Conservation (phyloP, 352 stramenopile genomes). For the Saprolegnia parasitica region DNA sequence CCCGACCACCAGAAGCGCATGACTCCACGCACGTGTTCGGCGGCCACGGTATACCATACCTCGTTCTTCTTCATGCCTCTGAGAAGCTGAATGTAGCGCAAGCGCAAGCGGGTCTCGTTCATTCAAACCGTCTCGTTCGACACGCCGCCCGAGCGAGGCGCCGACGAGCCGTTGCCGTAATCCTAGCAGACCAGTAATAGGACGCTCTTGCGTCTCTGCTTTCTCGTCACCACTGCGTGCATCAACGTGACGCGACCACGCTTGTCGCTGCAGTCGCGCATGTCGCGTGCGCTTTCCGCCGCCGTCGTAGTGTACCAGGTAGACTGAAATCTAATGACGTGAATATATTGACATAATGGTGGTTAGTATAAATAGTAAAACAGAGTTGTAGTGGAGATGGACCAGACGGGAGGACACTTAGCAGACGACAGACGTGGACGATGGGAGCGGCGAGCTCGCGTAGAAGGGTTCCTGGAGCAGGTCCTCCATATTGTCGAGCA, state of each 20-base stretch:
- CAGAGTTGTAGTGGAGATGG: neutral
- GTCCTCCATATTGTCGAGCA: conserved; percentile 12
- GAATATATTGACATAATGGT: neutral
- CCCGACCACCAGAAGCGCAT: conserved; percentile 19
- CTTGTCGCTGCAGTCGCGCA: no score
- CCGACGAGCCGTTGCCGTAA: no score
- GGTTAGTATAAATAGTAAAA: conserved; percentile 12
- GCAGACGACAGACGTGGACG: neutral
- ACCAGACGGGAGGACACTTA: conserved; percentile 8
- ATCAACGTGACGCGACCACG: no score
- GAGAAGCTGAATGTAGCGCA: conserved; percentile 34
- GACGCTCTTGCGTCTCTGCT: no score
- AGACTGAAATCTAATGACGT: no score
- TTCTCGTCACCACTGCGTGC: no score
- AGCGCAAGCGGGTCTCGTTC: conserved; percentile 85
- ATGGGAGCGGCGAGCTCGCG: neutral
- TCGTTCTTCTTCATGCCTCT: neutral
- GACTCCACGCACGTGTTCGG: conserved; percentile 2
- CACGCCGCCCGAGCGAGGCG: neutral
- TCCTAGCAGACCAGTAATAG: no score
- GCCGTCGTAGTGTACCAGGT: no score
- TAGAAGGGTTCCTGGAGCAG: conserved; percentile 6
- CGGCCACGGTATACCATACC: neutral
- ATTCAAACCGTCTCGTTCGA: conserved; percentile 83
- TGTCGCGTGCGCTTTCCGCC: no score